Evolutionary conservation across 805 yeast species (phyloP).

Genomic region (Lachancea sp.): DNA sequence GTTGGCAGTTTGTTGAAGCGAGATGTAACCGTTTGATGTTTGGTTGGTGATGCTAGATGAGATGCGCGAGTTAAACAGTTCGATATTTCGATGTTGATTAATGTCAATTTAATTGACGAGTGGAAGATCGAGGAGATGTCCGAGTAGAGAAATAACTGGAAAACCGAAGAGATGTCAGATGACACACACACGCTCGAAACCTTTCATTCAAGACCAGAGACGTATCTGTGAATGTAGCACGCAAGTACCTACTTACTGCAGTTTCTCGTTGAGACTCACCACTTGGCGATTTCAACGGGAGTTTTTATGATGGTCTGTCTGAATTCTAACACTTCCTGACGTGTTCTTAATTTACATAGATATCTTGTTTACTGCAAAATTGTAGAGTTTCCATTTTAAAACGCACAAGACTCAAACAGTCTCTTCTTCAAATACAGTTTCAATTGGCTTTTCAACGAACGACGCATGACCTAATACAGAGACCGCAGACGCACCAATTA

Average conservation of each 20-base stretch:
- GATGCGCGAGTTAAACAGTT: not conserved
- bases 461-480: conserved; percentile 81
- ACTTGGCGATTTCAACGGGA: too few relatives aligned
- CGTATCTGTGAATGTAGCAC: too few relatives aligned
- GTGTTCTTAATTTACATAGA: not conserved
- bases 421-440: conserved; percentile 86
- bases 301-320: not conserved
- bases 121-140: not conserved
- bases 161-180: too few relatives aligned
- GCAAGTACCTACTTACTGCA: too few relatives aligned
- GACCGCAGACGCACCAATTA: conserved; percentile 77
- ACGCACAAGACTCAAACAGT: conserved; percentile 18
- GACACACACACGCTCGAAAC: too few relatives aligned
- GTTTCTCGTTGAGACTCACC: too few relatives aligned
- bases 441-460: conserved; percentile 90
- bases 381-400: too few relatives aligned
- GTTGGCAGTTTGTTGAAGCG: not conserved
- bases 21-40: not conserved
- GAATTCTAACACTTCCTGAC: not conserved
- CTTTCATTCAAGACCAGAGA: too few relatives aligned
- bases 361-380: too few relatives aligned
- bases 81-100: not conserved
- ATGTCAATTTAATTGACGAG: not conserved
- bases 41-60: not conserved
- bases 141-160: not conserved